A percentile compares a stretch with the other conserved stretches of the same genome.
Conservation (phyloP, 345 rosid species). For the Populus ilicifolia region DNA sequence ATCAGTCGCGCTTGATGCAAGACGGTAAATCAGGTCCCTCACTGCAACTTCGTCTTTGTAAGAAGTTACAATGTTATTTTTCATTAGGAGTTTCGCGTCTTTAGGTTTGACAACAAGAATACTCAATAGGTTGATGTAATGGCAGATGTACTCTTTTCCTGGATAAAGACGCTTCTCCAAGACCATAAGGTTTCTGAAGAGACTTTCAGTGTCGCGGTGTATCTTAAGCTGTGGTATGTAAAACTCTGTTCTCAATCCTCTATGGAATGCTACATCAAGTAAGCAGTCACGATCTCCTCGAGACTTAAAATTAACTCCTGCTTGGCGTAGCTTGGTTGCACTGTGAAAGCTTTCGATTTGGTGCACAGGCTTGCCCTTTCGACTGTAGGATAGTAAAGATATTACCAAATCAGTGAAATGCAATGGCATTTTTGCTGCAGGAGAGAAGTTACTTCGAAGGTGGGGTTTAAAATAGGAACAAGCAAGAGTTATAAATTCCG, state of each 20-base stretch:
- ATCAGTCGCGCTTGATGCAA: not conserved
- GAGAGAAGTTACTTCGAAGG: no score
- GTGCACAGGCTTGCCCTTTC: rapidly evolving
- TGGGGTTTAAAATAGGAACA: not conserved
- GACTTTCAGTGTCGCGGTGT: not conserved
- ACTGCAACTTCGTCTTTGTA: not conserved
- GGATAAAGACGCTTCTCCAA: not conserved
- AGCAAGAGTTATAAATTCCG: not conserved
- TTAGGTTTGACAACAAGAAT: not conserved
- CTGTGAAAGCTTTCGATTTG: not conserved
- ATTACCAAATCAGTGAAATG: not conserved
- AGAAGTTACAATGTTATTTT: not conserved
- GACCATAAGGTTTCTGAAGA: not conserved
- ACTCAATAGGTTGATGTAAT: not conserved
- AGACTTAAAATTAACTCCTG: not conserved
- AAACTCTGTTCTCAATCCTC: not conserved
- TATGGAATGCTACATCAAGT: not conserved
- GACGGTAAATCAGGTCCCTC: not conserved
- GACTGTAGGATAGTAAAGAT: not conserved
- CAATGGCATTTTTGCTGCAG: no score
- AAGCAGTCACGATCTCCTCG: not conserved
- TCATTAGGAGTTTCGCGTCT: not conserved
- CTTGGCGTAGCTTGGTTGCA: not conserved
- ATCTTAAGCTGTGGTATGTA: not conserved
- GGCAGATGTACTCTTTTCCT: not conserved